These are phyloP conservation scores for Heritiera littoralis DNA, from an alignment of 345 rosid genomes.

Conservation along the genomic window DNA sequence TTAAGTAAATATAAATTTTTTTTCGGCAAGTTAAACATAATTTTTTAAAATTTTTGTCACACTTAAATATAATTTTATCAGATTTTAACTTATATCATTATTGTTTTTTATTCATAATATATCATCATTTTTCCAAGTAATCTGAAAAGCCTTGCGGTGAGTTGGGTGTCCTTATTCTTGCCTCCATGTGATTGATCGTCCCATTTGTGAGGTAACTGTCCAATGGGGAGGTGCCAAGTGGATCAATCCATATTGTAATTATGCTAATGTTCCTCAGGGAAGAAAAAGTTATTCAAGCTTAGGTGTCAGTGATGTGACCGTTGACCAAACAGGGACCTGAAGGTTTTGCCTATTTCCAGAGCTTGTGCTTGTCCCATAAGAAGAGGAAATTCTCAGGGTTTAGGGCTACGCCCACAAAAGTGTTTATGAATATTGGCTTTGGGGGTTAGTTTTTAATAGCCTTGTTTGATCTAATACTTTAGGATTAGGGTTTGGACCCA, in stretches of 20 bases:
- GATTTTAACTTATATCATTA: too few species aligned
- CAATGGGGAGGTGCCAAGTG: not conserved
- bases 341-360: constrained; percentile 5
- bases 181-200: not conserved
- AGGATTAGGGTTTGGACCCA: constrained; percentile 8
- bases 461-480: not conserved
- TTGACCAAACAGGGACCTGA: constrained; percentile 41
- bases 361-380: constrained; percentile 15
- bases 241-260: too few species aligned
- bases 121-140: too few species aligned
- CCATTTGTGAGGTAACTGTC: not conserved
- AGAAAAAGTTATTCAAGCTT: constrained; percentile 5
- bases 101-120: too few species aligned
- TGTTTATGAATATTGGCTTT: not conserved
- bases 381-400: constrained; percentile 16
- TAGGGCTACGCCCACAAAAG: constrained; percentile 30
- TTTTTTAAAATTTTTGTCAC: too few species aligned
- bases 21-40: too few species aligned
- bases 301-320: constrained; percentile 49
- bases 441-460: not conserved
- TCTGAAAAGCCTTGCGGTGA: too few species aligned
- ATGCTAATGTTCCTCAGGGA: too few species aligned
- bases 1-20: too few species aligned
- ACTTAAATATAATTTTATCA: too few species aligned
- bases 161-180: too few species aligned